phyloP scores from a whole-genome alignment of 257 asterid species.

The Solanum megistacrolobum region DNA sequence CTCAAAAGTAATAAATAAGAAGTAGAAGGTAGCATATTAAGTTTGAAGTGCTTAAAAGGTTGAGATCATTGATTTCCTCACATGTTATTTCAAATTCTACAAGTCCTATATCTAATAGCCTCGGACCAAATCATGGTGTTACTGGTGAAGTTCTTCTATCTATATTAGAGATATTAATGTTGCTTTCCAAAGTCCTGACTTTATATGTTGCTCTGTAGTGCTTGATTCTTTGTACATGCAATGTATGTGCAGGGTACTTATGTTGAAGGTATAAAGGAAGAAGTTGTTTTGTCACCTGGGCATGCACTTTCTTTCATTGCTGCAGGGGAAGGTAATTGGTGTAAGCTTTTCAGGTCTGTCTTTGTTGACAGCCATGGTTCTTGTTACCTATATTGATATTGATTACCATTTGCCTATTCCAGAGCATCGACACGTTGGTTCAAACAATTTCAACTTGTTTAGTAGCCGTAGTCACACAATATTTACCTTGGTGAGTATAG shows the following conservation, averaged over 20 bases:
- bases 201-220: neutral
- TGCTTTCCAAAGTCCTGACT: neutral
- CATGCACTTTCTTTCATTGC: constrained; percentile 98
- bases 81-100: neutral
- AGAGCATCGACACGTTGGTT: constrained; percentile 99
- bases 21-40: neutral
- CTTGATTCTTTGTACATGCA: constrained; percentile 3
- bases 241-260: constrained; percentile 68
- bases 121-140: neutral
- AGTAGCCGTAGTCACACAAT: constrained; percentile 99
- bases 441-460: constrained; percentile 91
- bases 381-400: neutral
- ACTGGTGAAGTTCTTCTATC: neutral
- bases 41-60: neutral
- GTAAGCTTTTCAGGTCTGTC: neutral
- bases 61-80: neutral
- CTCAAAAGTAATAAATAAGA: neutral
- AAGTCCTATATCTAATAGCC: neutral
- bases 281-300: constrained; percentile 97
- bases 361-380: neutral
- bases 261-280: constrained; percentile 98
- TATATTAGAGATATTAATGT: neutral
- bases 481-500: constrained; percentile 73
- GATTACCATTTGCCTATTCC: constrained; percentile 27
- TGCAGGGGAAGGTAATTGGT: constrained; percentile 84